These are phyloP conservation scores for Nematodospora anomalae DNA, from an alignment of 1,139 yeast species.

Conservation along the genomic window DNA sequence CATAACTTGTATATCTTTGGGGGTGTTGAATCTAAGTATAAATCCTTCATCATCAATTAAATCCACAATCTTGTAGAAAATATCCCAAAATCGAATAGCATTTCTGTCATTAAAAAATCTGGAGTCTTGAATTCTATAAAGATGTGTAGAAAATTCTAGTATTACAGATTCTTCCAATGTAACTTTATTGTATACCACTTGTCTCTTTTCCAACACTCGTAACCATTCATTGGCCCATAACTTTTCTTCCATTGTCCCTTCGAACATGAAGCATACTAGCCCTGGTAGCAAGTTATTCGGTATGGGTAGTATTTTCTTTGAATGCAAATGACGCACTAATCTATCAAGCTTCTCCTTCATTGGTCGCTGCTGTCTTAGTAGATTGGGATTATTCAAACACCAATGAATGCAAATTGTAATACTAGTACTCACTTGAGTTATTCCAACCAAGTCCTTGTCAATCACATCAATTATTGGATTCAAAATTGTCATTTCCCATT, in stretches of 20 bases:
- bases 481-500: conserved; percentile 48
- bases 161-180: conserved; percentile 37
- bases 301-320: conserved; percentile 10
- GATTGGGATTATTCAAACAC: conserved; percentile 33
- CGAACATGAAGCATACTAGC: conserved; percentile 50
- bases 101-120: conserved; percentile 40
- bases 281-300: conserved; percentile 42
- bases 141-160: conserved; percentile 55
- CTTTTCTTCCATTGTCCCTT: conserved; percentile 47
- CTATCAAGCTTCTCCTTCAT: conserved; percentile 30
- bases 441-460: conserved; percentile 1
- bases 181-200: conserved; percentile 4
- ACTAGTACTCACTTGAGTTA: not conserved
- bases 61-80: conserved; percentile 40
- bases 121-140: conserved; percentile 55
- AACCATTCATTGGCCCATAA: conserved; percentile 28
- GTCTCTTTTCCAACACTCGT: conserved; percentile 11
- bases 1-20: conserved; percentile 45
- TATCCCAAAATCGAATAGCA: conserved; percentile 56
- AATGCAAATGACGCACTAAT: conserved; percentile 24
- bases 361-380: conserved; percentile 33
- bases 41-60: conserved; percentile 42
- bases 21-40: conserved; percentile 37
- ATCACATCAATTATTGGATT: conserved; percentile 8
- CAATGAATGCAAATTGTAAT: conserved; percentile 8